Base-by-base conservation (phyloP, 495 filamentous ascomycete species). In the Xylaria flabelliformis region DNA sequence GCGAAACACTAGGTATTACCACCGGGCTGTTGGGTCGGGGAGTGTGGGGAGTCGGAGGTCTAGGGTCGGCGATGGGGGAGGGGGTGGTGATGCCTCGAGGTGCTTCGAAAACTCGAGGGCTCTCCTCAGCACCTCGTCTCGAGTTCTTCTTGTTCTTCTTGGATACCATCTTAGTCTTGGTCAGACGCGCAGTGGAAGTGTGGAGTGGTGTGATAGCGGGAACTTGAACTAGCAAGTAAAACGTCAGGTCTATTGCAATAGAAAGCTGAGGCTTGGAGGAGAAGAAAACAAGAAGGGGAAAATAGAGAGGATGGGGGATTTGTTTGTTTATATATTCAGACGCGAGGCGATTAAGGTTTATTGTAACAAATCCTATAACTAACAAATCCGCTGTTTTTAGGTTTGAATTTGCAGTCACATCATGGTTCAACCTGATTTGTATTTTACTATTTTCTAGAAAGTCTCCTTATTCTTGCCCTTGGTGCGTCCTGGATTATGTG, bases 81-180 rank as follows among this genome's bases (percentile, higher is more conserved):
- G 63, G 63, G 63, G 63, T 65, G 63, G 63, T 65, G 63, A 48
- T 65, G 63, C 42, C 42, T 65, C 63, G 63, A 65, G 63, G 63
- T 65, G 63, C 41, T 65, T 65, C 29, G 63, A 42, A 65, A 65
- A 42, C 32, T 65, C 42, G 63, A 34, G 63, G 63, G 63, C 41
- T 65, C 63, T 65, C 63, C 63, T 65, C 63, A 65, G 63, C 63
- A 65, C 63, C 63, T 65, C 42, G 63, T 65, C 63, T 65, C 63
- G 46, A 65, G 63, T 65, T 51, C 63, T 65, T 65, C 63, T 63
- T 63, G 59, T 63, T 63, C 59, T 42, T 63, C 34, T 66, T 66
- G 63, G 63, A 66, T 66, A 50, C 63, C 63, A 66, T 66, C 51
- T 66, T 66, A 66, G 63, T 66, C 63, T 66, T 51, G 63, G 63